Conservation (phyloP, 306 rosid genomes). For the Amphicarpaea edgeworthii region DNA sequence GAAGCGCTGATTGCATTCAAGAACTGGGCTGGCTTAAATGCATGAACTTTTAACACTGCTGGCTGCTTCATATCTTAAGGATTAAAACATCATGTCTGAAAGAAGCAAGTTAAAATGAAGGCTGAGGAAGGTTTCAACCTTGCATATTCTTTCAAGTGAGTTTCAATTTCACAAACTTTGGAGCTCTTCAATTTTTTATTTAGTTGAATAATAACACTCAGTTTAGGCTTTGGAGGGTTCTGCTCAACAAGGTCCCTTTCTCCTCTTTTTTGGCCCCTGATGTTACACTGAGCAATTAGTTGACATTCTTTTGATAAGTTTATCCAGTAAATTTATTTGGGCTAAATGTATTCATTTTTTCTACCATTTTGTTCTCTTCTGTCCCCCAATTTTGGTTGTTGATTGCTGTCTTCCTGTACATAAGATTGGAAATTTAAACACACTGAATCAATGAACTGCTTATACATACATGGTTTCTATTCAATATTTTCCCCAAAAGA, state of each 20-base stretch:
- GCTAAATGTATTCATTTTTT: not conserved
- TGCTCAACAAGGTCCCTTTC: conserved; percentile 28
- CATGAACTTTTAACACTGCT: conserved; percentile 48
- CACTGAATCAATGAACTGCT: conserved; percentile 25
- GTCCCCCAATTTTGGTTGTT: not conserved
- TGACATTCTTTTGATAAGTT: conserved; percentile 14
- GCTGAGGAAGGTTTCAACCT: conserved; percentile 31
- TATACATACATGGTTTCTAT: conserved; percentile 14
- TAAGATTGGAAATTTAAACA: conserved; percentile 20
- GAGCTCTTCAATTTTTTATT: conserved; percentile 27
- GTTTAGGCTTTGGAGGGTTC: conserved; percentile 31
- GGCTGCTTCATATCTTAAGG: conserved; percentile 28
- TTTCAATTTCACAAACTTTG: conserved; percentile 26
- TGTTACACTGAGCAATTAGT: conserved; percentile 36
- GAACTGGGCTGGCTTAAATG: conserved; percentile 96
- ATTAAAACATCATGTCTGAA: conserved; percentile 29
- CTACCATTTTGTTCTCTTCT: not conserved
- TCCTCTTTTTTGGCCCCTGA: not conserved
- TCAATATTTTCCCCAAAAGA: conserved; percentile 19
- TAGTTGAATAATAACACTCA: not conserved
- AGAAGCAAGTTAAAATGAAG: conserved; percentile 33
- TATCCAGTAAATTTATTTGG: conserved; percentile 18
- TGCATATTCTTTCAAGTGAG: conserved; percentile 33
- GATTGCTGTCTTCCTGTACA: conserved; percentile 34
- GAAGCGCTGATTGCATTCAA: conserved; percentile 90